Percentiles rank a stretch among this genome's conserved stretches.
These are phyloP conservation scores for Penicillium steckii DNA, from an alignment of 495 filamentous ascomycete genomes.

Conservation along the genomic window DNA sequence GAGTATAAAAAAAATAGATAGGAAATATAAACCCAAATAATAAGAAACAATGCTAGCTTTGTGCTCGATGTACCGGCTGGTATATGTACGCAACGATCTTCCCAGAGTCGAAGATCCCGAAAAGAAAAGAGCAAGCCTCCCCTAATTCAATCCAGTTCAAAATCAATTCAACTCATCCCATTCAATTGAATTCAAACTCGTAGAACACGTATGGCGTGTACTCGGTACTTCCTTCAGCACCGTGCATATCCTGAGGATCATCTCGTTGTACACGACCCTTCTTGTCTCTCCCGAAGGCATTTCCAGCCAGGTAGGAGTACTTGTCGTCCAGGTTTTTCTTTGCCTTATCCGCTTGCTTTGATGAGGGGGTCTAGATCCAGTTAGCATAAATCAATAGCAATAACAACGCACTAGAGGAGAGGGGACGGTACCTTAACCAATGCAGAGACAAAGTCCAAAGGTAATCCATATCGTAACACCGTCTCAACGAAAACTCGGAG, in stretches of 20 bases:
- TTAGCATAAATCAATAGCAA: background rate
- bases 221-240: slow-evolving; percentile 68
- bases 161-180: background rate
- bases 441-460: slow-evolving; percentile 80
- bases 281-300: slow-evolving; percentile 92
- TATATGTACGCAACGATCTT: slow-evolving; percentile 30
- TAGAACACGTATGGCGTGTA: slow-evolving; percentile 98
- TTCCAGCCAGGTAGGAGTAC: slow-evolving; percentile 92
- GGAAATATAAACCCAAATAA: too few species aligned
- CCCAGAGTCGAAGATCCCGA: background rate
- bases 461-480: slow-evolving; percentile 88
- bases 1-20: background rate
- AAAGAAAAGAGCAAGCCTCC: background rate
- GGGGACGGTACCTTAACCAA: slow-evolving; percentile 66
- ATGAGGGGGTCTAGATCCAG: slow-evolving; percentile 60
- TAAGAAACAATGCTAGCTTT: slow-evolving; percentile 11
- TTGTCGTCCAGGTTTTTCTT: slow-evolving; percentile 77
- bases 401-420: background rate
- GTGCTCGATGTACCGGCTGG: slow-evolving; percentile 27
- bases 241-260: slow-evolving; percentile 82
- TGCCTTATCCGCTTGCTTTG: slow-evolving; percentile 78
- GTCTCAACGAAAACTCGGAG: slow-evolving; percentile 96
- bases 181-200: slow-evolving; percentile 74
- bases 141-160: background rate
- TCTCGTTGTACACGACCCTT: slow-evolving; percentile 87